Evolutionary conservation across 306 rosid species (phyloP).

Genomic region (Ammopiptanthus mongolicus): DNA sequence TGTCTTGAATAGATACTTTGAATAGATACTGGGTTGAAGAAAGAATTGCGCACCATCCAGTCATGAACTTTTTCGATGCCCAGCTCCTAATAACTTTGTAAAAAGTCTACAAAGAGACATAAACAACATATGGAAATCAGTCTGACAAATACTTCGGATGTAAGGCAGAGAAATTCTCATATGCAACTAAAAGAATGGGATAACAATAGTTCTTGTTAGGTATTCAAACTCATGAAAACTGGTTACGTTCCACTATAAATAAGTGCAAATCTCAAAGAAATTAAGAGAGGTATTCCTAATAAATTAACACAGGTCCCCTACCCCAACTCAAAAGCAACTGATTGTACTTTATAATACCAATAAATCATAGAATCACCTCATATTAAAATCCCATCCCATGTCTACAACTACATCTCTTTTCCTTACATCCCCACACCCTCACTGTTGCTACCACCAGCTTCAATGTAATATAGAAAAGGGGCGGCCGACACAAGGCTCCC

Average conservation of each 20-base stretch:
- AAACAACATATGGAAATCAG: constrained; percentile 9
- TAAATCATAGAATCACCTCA: not conserved
- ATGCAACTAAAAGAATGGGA: not conserved
- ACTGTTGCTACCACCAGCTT: not conserved
- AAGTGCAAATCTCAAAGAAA: not conserved
- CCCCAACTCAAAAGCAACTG: not conserved
- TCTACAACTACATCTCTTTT: not conserved
- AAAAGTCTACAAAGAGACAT: constrained; percentile 63
- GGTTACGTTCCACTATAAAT: not conserved
- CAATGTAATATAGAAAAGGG: not conserved
- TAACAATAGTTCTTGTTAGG: not conserved
- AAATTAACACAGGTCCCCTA: not conserved
- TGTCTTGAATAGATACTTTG: not conserved
- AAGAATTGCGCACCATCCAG: constrained; percentile 71
- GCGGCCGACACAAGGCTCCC: too few species aligned
- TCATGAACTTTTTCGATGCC: constrained; percentile 97
- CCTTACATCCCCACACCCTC: not conserved
- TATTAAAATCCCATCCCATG: not conserved
- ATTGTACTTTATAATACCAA: not conserved
- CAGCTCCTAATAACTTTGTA: constrained; percentile 86
- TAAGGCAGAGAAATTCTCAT: not conserved
- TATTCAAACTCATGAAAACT: not conserved
- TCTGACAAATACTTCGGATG: constrained; percentile 12
- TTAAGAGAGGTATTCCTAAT: not conserved
- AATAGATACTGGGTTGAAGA: constrained; percentile 2